These are phyloP conservation scores for Tympanopsis confertula DNA, from an alignment of 2,329 filamentous ascomycete species.

Conservation along the genomic window DNA sequence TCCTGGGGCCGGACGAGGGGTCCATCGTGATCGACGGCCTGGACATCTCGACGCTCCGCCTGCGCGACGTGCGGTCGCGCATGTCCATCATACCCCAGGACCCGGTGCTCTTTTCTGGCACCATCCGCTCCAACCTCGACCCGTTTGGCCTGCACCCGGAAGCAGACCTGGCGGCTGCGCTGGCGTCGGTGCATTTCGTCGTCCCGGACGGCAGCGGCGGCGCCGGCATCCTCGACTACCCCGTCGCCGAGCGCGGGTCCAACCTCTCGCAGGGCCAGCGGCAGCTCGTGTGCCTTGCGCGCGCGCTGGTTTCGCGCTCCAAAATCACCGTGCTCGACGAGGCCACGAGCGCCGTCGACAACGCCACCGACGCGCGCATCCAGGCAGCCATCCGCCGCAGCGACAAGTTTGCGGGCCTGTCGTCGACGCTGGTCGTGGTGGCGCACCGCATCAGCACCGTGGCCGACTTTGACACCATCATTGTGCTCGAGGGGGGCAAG, in stretches of 20 bases:
- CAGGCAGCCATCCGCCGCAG: slow-evolving; percentile 41
- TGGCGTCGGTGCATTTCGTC: slow-evolving; percentile 43
- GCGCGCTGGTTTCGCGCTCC: slow-evolving; percentile 26
- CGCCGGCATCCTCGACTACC: slow-evolving; percentile 20
- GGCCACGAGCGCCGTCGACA: slow-evolving; percentile 37
- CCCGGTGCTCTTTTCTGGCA: slow-evolving; percentile 47
- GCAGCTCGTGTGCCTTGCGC: slow-evolving; percentile 34
- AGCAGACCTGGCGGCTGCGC: slow-evolving; percentile 40
- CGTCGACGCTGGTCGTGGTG: slow-evolving; percentile 43
- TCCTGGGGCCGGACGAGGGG: slow-evolving; percentile 24
- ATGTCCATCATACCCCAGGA: slow-evolving; percentile 51
- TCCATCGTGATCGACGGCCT: slow-evolving; percentile 25
- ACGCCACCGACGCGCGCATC: slow-evolving; percentile 42
- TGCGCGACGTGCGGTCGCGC: slow-evolving; percentile 41
- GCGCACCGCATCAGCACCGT: slow-evolving; percentile 36
- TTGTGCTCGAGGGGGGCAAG: slow-evolving; percentile 34
- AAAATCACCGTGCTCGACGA: slow-evolving; percentile 29
- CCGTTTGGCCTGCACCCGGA: slow-evolving; percentile 45
- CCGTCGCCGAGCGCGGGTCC: slow-evolving; percentile 17
- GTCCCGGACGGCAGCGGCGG: slow-evolving; percentile 25
- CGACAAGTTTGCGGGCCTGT: slow-evolving; percentile 32
- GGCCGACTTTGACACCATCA: slow-evolving; percentile 36
- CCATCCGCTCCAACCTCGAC: slow-evolving; percentile 44
- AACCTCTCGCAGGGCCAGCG: slow-evolving; percentile 32
- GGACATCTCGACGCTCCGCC: slow-evolving; percentile 38